A percentile compares a stretch with the other conserved stretches of the same genome.
Evolutionary conservation across 106 monocot species (phyloP).

Genomic region (Dioscorea dumetorum): DNA sequence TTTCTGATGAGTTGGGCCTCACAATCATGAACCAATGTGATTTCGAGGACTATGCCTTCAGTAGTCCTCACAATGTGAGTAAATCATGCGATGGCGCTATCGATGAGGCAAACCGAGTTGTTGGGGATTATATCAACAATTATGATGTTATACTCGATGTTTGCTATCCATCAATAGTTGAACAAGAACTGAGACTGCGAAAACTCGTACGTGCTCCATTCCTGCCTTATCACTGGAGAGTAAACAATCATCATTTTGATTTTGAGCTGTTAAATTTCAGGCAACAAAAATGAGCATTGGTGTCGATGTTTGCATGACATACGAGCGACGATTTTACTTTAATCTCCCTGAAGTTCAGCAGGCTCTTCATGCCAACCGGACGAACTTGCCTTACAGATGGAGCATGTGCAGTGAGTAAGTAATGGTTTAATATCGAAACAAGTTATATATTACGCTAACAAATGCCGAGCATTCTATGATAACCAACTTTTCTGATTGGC

Average conservation of each 20-base stretch:
- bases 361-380: constrained; percentile 96
- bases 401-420: constrained; percentile 90
- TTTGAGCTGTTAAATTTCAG: constrained; percentile 13
- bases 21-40: constrained; percentile 61
- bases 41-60: constrained; percentile 76
- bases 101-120: constrained; percentile 44
- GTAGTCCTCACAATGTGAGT: constrained; percentile 52
- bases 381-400: constrained; percentile 71
- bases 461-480: not conserved
- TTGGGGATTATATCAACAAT: constrained; percentile 74
- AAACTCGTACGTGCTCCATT: constrained; percentile 50
- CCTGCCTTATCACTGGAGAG: not conserved
- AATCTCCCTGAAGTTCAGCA: constrained; percentile 84
- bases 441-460: no score
- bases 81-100: constrained; percentile 70
- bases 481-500: constrained; percentile 3
- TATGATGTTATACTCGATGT: constrained; percentile 96
- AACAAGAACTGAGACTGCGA: constrained; percentile 76
- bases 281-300: constrained; percentile 74
- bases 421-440: not conserved
- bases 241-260: not conserved
- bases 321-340: constrained; percentile 81
- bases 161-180: constrained; percentile 84
- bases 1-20: constrained; percentile 89
- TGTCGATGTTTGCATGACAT: constrained; percentile 93